phyloP scores from a whole-genome alignment of 441 rosid genomes.

The Isatis lusitanica region DNA sequence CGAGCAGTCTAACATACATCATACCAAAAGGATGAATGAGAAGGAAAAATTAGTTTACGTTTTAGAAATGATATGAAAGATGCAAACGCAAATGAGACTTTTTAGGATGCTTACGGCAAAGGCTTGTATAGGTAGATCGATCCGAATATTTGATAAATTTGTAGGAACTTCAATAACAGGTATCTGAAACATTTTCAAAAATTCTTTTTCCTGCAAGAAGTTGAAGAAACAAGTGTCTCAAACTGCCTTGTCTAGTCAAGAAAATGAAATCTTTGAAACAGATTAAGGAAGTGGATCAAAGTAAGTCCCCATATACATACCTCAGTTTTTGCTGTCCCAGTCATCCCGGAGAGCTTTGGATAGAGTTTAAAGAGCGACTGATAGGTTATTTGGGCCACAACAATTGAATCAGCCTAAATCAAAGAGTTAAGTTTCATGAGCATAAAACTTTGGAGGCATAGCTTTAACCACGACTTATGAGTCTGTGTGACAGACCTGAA shows the following conservation, averaged over 20 bases:
- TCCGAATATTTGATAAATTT: conserved; percentile 86
- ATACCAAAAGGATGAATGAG: conserved; percentile 30
- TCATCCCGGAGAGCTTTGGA: conserved; percentile 97
- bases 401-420: conserved; percentile 87
- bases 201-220: conserved; percentile 82
- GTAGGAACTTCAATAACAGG: conserved; percentile 97
- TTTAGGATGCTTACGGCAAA: conserved; percentile 67
- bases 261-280: not conserved
- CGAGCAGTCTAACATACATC: conserved; percentile 66
- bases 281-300: not conserved
- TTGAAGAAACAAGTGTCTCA: conserved; percentile 21
- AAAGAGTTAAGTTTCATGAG: conserved; percentile 22
- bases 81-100: conserved; percentile 11
- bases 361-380: conserved; percentile 97
- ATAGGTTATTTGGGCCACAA: conserved; percentile 96
- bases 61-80: conserved; percentile 2
- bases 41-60: conserved; percentile 1
- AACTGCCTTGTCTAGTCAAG: not conserved
- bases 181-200: conserved; percentile 89
- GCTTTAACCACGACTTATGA: not conserved
- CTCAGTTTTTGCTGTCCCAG: conserved; percentile 99
- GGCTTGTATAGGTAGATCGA: conserved; percentile 91
- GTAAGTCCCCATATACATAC: conserved; percentile 41
- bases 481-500: conserved; percentile 53
- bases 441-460: not conserved